Conservation (phyloP, 2,329 filamentous ascomycete genomes). For the Neopestalotiopsis clavispora region DNA sequence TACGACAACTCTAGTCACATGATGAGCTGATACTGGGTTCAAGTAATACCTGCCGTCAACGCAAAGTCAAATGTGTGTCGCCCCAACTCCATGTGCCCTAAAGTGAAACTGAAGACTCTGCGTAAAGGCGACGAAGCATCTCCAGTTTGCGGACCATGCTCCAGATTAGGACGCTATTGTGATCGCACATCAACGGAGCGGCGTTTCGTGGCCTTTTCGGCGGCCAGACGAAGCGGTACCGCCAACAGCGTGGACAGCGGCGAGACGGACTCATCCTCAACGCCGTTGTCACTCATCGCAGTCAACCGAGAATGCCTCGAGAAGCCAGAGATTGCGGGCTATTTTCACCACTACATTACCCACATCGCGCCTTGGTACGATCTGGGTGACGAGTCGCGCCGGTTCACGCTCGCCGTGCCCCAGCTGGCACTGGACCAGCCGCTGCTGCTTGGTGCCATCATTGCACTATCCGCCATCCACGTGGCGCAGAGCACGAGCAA, state of each 20-base stretch:
- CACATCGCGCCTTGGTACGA: slow-evolving; percentile 52
- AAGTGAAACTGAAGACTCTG: no score
- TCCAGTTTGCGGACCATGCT: slow-evolving; percentile 40
- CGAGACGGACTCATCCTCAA: background rate
- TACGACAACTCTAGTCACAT: no score
- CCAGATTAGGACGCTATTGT: slow-evolving; percentile 38
- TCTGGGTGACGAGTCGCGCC: slow-evolving; percentile 42
- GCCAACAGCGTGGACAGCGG: background rate
- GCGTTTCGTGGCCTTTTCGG: slow-evolving; percentile 7
- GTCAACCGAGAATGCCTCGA: slow-evolving; percentile 35
- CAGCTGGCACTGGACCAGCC: slow-evolving; percentile 41
- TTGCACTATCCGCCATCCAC: slow-evolving; percentile 51
- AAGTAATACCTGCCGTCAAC: slow-evolving; percentile 10
- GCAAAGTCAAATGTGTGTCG: slow-evolving; percentile 9
- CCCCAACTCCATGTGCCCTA: no score
- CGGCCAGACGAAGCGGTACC: background rate
- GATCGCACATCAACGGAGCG: slow-evolving; percentile 33
- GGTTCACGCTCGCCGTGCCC: slow-evolving; percentile 43
- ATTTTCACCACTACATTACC: slow-evolving; percentile 46
- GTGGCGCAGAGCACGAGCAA: background rate
- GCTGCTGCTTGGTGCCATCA: slow-evolving; percentile 48
- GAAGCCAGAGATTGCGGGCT: slow-evolving; percentile 35
- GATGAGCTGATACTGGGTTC: background rate
- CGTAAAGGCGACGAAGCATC: slow-evolving; percentile 35
- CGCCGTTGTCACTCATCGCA: slow-evolving; percentile 10